Percentiles rank a stretch among this genome's conserved stretches.
phyloP scores from a whole-genome alignment of 805 yeast species.

The Candida silvatica region DNA sequence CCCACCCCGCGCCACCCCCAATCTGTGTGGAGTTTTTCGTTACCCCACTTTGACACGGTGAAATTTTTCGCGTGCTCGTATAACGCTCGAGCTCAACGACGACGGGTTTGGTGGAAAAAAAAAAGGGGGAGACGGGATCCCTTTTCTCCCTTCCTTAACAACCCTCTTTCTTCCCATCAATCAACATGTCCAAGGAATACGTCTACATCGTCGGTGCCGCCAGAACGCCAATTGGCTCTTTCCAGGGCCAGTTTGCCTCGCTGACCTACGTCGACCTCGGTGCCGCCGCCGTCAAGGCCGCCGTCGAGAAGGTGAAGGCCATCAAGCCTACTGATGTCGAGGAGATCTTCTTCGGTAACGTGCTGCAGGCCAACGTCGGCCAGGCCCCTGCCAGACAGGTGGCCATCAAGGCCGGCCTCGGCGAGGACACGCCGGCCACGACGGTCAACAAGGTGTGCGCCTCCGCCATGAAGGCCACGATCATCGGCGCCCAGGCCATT shows the following conservation, averaged over 20 bases:
- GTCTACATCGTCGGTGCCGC: constrained; percentile 89
- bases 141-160: background rate
- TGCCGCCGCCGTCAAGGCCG: constrained; percentile 85
- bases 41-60: too few species aligned
- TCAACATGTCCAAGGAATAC: constrained; percentile 21
- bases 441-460: constrained; percentile 97
- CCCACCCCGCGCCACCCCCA: too few species aligned
- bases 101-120: too few species aligned
- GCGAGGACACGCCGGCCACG: constrained; percentile 73
- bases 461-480: constrained; percentile 87
- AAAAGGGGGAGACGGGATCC: too few species aligned
- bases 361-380: constrained; percentile 86
- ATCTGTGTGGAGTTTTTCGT: too few species aligned
- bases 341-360: constrained; percentile 90
- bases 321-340: constrained; percentile 73
- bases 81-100: too few species aligned
- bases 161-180: background rate
- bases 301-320: constrained; percentile 74
- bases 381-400: constrained; percentile 99
- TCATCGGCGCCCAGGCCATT: constrained; percentile 85
- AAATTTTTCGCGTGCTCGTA: too few species aligned
- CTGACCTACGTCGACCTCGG: constrained; percentile 82
- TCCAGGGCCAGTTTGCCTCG: constrained; percentile 76
- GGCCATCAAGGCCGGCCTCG: constrained; percentile 82
- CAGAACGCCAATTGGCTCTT: constrained; percentile 94